Evolutionary conservation across 441 rosid species (phyloP).

Genomic region (Jatropha multifida): DNA sequence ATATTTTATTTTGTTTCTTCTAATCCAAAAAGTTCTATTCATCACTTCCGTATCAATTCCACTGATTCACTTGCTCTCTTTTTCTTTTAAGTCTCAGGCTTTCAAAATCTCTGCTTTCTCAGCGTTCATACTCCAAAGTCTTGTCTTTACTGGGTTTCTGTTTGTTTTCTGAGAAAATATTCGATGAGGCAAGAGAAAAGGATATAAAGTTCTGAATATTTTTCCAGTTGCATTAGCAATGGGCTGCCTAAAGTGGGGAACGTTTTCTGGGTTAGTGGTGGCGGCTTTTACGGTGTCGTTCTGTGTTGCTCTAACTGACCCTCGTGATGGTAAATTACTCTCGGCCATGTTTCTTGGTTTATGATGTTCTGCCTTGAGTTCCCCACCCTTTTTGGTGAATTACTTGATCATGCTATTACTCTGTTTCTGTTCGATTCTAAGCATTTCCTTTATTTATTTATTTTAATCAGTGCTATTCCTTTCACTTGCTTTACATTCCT

Average conservation of each 20-base stretch:
- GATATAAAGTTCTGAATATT: conserved; percentile 20
- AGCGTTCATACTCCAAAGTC: not conserved
- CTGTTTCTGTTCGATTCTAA: not conserved
- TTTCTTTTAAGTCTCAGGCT: conserved; percentile 7
- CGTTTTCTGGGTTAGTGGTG: conserved; percentile 36
- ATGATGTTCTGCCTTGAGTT: not conserved
- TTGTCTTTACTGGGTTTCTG: not conserved
- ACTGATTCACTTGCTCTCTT: conserved; percentile 7
- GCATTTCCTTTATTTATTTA: not conserved
- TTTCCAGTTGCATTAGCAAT: conserved; percentile 23
- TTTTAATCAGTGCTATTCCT: not conserved
- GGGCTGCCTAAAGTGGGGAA: conserved; percentile 37
- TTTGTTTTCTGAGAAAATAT: conserved; percentile 22
- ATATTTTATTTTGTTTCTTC: not conserved
- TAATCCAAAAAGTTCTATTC: not conserved
- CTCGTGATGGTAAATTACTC: conserved; percentile 56
- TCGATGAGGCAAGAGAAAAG: not conserved
- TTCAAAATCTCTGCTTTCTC: not conserved
- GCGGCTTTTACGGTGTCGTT: conserved; percentile 44
- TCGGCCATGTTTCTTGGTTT: conserved; percentile 5
- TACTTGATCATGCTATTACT: not conserved
- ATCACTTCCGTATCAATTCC: not conserved
- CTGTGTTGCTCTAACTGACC: conserved; percentile 55
- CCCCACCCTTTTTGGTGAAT: not conserved
- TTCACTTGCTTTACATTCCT: not conserved